A percentile compares a stretch with the other conserved stretches of the same genome.
phyloP scores from a whole-genome alignment of 306 rosid species.

The Sophora flavescens region DNA sequence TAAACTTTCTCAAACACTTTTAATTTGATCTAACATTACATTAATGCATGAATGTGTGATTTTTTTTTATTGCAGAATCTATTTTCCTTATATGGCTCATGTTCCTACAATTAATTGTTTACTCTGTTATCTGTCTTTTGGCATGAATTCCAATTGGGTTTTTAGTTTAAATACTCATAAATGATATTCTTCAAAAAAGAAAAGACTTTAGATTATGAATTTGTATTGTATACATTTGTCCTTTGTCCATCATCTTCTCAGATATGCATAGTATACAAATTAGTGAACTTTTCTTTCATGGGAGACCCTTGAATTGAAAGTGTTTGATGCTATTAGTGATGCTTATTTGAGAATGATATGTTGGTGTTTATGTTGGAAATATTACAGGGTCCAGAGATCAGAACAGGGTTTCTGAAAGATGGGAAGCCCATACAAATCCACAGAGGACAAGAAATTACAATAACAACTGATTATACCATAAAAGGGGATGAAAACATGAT shows the following conservation, averaged over 20 bases:
- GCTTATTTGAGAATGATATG: background rate
- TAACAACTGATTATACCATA: slow-evolving; percentile 36
- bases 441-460: slow-evolving; percentile 32
- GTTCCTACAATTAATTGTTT: background rate
- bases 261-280: background rate
- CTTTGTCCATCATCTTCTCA: background rate
- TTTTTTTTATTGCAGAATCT: too few species aligned
- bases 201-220: background rate
- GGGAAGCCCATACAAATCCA: slow-evolving; percentile 25
- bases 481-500: slow-evolving; percentile 42
- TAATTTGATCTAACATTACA: too few species aligned
- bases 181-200: background rate
- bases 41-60: too few species aligned
- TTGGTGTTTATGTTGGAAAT: background rate
- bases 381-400: slow-evolving; percentile 42
- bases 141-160: background rate
- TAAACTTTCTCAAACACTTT: too few species aligned
- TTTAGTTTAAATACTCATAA: background rate
- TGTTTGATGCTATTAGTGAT: background rate
- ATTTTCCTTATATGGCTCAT: too few species aligned
- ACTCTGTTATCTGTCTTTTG: background rate
- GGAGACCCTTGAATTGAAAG: slow-evolving; percentile 1
- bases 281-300: background rate
- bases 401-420: slow-evolving; percentile 42
- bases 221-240: background rate